Evolutionary conservation across 768 basidiomycete genomes (phyloP).

Genomic region (Pulveroboletus ravenelii): DNA sequence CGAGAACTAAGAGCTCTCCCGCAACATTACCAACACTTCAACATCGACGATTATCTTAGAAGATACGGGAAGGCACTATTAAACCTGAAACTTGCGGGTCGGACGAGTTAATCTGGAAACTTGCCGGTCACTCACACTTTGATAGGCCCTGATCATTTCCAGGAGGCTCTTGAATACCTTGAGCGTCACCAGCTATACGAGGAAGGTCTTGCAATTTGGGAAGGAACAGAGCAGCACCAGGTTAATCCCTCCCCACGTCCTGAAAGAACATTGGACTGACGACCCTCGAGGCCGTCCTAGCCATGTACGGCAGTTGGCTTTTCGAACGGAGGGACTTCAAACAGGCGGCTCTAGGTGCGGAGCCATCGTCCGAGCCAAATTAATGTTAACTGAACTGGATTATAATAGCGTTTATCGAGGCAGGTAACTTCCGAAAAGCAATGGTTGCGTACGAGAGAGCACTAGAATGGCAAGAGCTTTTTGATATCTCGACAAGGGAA

Average conservation of each 20-base stretch:
- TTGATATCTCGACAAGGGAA: conserved; percentile 64
- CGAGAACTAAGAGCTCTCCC: conserved; percentile 76
- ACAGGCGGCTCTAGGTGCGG: conserved; percentile 76
- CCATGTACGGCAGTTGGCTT: conserved; percentile 81
- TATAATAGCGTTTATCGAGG: conserved; percentile 67
- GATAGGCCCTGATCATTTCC: conserved; percentile 64
- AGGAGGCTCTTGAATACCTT: conserved; percentile 75
- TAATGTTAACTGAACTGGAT: conserved; percentile 4
- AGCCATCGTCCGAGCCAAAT: not conserved
- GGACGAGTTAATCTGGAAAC: conserved; percentile 4
- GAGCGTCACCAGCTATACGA: conserved; percentile 75
- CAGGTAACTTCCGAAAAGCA: conserved; percentile 59
- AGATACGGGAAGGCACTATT: conserved; percentile 68
- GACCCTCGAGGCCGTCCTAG: conserved; percentile 53
- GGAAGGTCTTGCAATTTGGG: conserved; percentile 72
- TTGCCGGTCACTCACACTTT: conserved; percentile 3
- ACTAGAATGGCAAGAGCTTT: conserved; percentile 87
- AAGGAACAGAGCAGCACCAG: conserved; percentile 53
- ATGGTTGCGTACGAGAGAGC: conserved; percentile 87
- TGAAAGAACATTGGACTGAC: conserved; percentile 6
- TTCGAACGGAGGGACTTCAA: conserved; percentile 80
- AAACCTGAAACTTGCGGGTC: conserved; percentile 74
- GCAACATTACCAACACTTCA: conserved; percentile 78
- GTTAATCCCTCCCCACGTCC: conserved; percentile 35
- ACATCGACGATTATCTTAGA: conserved; percentile 89